A percentile compares a stretch with the other conserved stretches of the same genome.
phyloP scores from a whole-genome alignment of 106 monocot species.

The Acanthochlamys bracteata region DNA sequence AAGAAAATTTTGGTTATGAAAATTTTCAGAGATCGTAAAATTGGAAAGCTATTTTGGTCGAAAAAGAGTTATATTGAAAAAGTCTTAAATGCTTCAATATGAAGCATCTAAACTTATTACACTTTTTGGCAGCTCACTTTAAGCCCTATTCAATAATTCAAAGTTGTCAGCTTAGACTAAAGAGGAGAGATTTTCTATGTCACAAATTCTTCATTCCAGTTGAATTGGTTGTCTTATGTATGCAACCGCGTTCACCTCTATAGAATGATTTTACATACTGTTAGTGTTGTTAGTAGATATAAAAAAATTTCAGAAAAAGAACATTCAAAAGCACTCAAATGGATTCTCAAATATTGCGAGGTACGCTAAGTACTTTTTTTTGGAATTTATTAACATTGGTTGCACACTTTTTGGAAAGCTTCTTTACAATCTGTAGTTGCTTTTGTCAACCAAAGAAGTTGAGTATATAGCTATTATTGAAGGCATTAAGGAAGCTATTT shows the following conservation, averaged over 20 bases:
- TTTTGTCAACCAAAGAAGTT: neutral
- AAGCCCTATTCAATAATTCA: neutral
- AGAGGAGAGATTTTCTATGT: neutral
- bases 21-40: neutral
- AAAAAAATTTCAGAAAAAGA: no score
- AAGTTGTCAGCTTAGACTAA: neutral
- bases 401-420: no score
- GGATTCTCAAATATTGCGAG: neutral
- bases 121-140: neutral
- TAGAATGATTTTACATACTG: no score
- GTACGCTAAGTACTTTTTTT: neutral
- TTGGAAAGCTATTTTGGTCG: neutral
- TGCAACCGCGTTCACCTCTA: no score
- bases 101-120: neutral
- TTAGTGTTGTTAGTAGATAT: no score
- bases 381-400: neutral
- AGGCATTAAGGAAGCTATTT: constrained; percentile 9
- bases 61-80: neutral
- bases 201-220: no score
- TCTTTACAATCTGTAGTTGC: neutral
- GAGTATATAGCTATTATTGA: constrained; percentile 12
- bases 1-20: neutral
- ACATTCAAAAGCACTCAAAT: no score
- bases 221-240: no score
- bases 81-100: neutral